Evolutionary conservation across 2,329 filamentous ascomycete genomes (phyloP).

Genomic region (Gnomoniopsis sp.): DNA sequence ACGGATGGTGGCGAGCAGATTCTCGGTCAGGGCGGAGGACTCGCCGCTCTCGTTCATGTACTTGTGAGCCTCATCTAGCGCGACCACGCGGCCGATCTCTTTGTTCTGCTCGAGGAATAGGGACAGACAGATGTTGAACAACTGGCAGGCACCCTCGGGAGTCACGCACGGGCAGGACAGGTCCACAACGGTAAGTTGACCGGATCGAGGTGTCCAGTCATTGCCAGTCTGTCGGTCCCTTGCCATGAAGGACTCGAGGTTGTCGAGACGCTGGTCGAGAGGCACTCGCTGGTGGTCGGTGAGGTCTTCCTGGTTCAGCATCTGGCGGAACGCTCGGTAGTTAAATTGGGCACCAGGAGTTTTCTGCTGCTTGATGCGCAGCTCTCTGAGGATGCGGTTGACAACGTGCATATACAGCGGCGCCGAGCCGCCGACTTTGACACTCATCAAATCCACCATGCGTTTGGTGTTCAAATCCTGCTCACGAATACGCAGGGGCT

Average conservation of each 20-base stretch:
- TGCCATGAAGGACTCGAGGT: slow-evolving; percentile 61
- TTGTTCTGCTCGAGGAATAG: slow-evolving; percentile 58
- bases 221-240: slow-evolving; percentile 2
- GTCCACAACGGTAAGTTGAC: slow-evolving; percentile 46
- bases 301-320: slow-evolving; percentile 36
- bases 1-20: slow-evolving; percentile 60
- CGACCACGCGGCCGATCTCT: slow-evolving; percentile 56
- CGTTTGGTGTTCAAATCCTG: slow-evolving; percentile 52
- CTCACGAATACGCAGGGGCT: slow-evolving; percentile 49
- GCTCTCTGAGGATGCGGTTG: slow-evolving; percentile 51
- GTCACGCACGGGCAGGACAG: slow-evolving; percentile 71
- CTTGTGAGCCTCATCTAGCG: slow-evolving; percentile 77
- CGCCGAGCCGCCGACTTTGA: slow-evolving; percentile 30
- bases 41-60: slow-evolving; percentile 60
- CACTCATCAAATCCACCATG: slow-evolving; percentile 59
- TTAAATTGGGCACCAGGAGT: slow-evolving; percentile 35
- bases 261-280: slow-evolving; percentile 55
- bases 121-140: slow-evolving; percentile 69
- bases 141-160: slow-evolving; percentile 60
- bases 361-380: slow-evolving; percentile 44
- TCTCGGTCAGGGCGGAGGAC: slow-evolving; percentile 55
- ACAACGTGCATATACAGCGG: slow-evolving; percentile 58
- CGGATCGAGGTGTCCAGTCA: slow-evolving; percentile 14
- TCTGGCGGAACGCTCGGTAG: slow-evolving; percentile 44
- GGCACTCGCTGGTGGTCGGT: slow-evolving; percentile 47